These are phyloP conservation scores for Septoria linicola DNA, from an alignment of 2,329 filamentous ascomycete species.

Conservation along the genomic window DNA sequence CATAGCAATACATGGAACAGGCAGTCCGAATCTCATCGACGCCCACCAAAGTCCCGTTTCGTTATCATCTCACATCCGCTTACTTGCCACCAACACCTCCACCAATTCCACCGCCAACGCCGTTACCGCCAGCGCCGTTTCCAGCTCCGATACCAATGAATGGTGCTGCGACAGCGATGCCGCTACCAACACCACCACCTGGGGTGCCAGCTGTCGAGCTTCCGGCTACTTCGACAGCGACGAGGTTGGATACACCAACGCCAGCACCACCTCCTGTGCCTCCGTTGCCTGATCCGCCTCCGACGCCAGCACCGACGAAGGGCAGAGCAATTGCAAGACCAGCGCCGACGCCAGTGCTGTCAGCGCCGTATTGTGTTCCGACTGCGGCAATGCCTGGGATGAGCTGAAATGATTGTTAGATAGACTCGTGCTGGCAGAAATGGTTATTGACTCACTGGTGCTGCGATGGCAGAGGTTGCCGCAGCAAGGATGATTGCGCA, in stretches of 20 bases:
- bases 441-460: neutral
- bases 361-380: slow-evolving; percentile 1
- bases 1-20: no score
- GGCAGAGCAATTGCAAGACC: slow-evolving; percentile 7
- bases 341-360: slow-evolving; percentile 7
- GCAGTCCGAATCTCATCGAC: no score
- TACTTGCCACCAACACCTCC: slow-evolving; percentile 7
- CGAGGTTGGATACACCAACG: neutral
- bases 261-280: slow-evolving; percentile 13
- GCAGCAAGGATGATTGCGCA: neutral
- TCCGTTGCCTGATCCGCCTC: slow-evolving; percentile 16
- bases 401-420: slow-evolving; percentile 1
- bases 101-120: slow-evolving; percentile 6
- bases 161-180: slow-evolving; percentile 11
- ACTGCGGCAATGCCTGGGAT: slow-evolving; percentile 2
- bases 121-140: slow-evolving; percentile 4
- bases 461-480: slow-evolving; percentile 8
- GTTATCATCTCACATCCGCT: neutral
- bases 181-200: slow-evolving; percentile 9
- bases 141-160: neutral
- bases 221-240: neutral
- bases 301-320: slow-evolving; percentile 2
- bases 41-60: no score
- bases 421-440: no score
- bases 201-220: slow-evolving; percentile 8